Base-by-base conservation (phyloP, 2,329 filamentous ascomycete species). In the Trichoderma atrobrunneum region DNA sequence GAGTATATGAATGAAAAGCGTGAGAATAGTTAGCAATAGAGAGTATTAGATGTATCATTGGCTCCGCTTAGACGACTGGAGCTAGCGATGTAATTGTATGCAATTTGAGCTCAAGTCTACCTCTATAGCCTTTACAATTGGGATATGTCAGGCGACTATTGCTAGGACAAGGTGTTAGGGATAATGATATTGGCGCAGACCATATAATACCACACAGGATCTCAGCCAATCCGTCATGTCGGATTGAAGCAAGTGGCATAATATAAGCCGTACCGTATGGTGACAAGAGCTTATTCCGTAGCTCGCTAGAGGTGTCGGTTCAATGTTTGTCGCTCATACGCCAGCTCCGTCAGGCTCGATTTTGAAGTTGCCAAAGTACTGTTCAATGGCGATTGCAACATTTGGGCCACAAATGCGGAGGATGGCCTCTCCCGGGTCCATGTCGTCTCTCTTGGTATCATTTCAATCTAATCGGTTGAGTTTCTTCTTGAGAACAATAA, bases 401-500 rank as follows among this genome's bases (percentile, higher is more conserved):
- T 43, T 43, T 43, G 39, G 3, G 0, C 39, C 8, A 1, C 10
- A 1, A 18, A n/a, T n/a, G 39, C 39, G 3, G 39, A 43, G 39
- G 18, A n/a, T n/a, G 39, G 8, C 18, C 4, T 43, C 39, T 43
- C 16, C 39, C 39, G 8, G 39, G 3, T 5, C 39, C 18, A 43
- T 43, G 0, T 43, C 18, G 7, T 43, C 39, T 0, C 16, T 10
- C 18, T 43, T n/a, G 39, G 39, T n/a, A 5, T 43, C 39, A 10
- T n/a, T 43, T 43, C 18, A 4, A 10, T n/a, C 39, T 43, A 0
- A 0, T 43, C 4, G 3, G 8, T n/a, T 3, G 39, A 10, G 7
- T 10, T n/a, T 18, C 2, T 43, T n/a, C 3, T 43, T n/a, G 2
- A n/a, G 7, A 43, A 43, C 39, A 10, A 43, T 18, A n/a, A 43